Evolutionary conservation across 2,329 filamentous ascomycete species (phyloP).

Genomic region (Nothophoma quercina): DNA sequence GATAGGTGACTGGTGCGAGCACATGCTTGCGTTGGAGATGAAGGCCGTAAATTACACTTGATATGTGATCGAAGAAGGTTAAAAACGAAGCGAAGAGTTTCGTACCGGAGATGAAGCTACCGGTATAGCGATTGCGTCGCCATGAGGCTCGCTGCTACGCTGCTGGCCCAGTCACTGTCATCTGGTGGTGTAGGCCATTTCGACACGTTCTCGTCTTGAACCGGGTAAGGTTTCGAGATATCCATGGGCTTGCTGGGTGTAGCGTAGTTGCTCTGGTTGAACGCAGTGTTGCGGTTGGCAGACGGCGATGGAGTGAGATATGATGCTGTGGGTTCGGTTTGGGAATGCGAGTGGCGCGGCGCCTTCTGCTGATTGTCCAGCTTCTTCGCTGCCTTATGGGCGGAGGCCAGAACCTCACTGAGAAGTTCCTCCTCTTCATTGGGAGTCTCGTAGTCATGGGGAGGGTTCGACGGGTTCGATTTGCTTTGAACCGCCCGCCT

Average conservation of each 20-base stretch:
- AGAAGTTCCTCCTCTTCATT: constrained; percentile 96
- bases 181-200: constrained; percentile 98
- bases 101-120: constrained; percentile 15
- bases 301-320: constrained; percentile 80
- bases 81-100: constrained; percentile 15
- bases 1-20: constrained; percentile 30
- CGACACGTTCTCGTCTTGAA: constrained; percentile 59
- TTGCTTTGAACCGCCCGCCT: constrained; percentile 76
- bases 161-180: constrained; percentile 89
- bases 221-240: constrained; percentile 57
- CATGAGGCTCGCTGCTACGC: constrained; percentile 75
- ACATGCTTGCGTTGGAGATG: constrained; percentile 27
- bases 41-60: constrained; percentile 29
- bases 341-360: constrained; percentile 64
- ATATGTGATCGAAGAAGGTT: constrained; percentile 28
- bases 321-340: constrained; percentile 65
- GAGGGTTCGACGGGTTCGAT: constrained; percentile 75
- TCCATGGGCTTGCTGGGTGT: constrained; percentile 75
- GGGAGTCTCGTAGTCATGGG: constrained; percentile 89
- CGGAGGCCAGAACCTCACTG: constrained; percentile 84
- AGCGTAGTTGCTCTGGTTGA: constrained; percentile 69
- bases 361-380: constrained; percentile 64
- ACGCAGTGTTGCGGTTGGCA: constrained; percentile 80
- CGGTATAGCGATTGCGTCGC: constrained; percentile 49
- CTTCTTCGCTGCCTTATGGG: constrained; percentile 75